Percentiles rank a stretch among this genome's conserved stretches.
phyloP scores from a whole-genome alignment of 371 early-diverging fungal genomes.

The Syncephalastrum contaminatum region DNA sequence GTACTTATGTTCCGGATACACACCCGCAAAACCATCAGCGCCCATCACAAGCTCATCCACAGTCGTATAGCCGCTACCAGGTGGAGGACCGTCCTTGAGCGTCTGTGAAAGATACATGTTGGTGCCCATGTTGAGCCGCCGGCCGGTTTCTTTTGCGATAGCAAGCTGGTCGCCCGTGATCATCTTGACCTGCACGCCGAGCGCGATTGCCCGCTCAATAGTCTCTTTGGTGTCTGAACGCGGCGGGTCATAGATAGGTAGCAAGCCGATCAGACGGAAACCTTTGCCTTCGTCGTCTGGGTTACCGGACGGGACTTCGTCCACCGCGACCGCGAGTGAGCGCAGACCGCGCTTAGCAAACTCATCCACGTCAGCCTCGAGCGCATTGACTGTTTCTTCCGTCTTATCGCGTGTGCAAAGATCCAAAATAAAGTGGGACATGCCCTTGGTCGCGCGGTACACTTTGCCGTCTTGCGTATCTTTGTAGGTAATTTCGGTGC shows the following conservation, averaged over 20 bases:
- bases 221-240: slow-evolving; percentile 80
- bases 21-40: slow-evolving; percentile 87
- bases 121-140: slow-evolving; percentile 70
- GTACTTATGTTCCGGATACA: slow-evolving; percentile 92
- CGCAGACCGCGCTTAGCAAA: slow-evolving; percentile 83
- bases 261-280: slow-evolving; percentile 61
- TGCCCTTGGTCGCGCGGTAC: slow-evolving; percentile 71
- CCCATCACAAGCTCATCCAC: slow-evolving; percentile 80
- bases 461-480: slow-evolving; percentile 57
- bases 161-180: slow-evolving; percentile 94
- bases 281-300: slow-evolving; percentile 48
- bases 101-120: slow-evolving; percentile 75
- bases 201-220: slow-evolving; percentile 78
- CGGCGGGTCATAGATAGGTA: slow-evolving; percentile 89
- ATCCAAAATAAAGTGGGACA: slow-evolving; percentile 72
- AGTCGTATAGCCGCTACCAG: slow-evolving; percentile 68
- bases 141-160: slow-evolving; percentile 86
- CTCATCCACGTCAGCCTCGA: slow-evolving; percentile 70
- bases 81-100: slow-evolving; percentile 68
- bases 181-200: slow-evolving; percentile 93
- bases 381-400: slow-evolving; percentile 50
- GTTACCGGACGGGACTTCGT: slow-evolving; percentile 54
- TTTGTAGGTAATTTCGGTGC: slow-evolving; percentile 77
- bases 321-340: slow-evolving; percentile 75
- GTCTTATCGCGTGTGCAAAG: slow-evolving; percentile 69